Evolutionary conservation across 2,329 filamentous ascomycete genomes (phyloP), one percentile per base, ranked within the genome.

Genomic region (Colletotrichum caudatum): DNA sequence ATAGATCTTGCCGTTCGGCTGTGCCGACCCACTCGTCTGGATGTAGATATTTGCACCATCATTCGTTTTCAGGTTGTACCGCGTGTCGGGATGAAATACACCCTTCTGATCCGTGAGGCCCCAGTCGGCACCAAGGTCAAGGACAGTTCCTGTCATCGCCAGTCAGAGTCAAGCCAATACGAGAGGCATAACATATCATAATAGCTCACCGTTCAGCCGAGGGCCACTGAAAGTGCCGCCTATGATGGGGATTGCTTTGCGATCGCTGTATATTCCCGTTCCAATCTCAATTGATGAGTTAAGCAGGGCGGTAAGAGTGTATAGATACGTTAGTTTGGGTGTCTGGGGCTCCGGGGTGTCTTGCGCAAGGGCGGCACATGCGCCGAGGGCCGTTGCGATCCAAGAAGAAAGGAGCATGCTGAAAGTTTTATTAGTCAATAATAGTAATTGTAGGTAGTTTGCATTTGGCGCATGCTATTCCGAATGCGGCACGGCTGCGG

Each of bases 41-140:
- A 82, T 80, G 58, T 79, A 77, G 39, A 83, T 82, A 62, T 80
- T 78, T 16, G 76, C 79, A 4, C 81, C 81, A 67, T 83, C 81
- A 23, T 76, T 64, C 0, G 82, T 83, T n/a, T 78, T 73, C 20
- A 83, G 74, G n/a, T 80, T 78, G 51, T 83, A 83, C 20, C 81
- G 75, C 18, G 80, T 81, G 54, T 83, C 79, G 0, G 82, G 81
- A 66, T 78, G 80, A 74, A 83, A 83, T 5, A 76, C 72, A 11
- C 81, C 80, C 26, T 78, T 78, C 23, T 72, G 73, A 69, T 82
- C 80, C 0, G 78, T 80, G 20, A 82, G 74, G 18, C 81, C 81
- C 78, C 78, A 81, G 75, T 83, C 81, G 8, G 80, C 77, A 18
- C 82, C 82, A 72, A 67, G 58, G 20, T 44, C 26, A 18, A 48